Evolutionary conservation across 768 basidiomycete species (phyloP), one percentile per base, ranked within the genome.

Genomic region (Leucocoprinus birnbaumii): DNA sequence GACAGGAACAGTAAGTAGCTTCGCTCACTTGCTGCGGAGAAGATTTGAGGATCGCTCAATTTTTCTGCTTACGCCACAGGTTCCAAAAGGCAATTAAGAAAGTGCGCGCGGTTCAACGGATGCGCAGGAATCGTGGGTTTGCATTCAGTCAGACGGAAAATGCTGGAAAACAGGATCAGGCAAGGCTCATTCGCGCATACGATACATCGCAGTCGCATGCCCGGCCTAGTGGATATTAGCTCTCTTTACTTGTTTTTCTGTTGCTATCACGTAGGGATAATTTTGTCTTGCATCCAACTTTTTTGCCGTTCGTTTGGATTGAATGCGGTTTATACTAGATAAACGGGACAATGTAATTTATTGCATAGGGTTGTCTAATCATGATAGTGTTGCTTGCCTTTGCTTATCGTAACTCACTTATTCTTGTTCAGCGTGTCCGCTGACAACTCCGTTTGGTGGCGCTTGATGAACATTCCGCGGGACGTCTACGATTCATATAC

Each of bases 51-150:
- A 46, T 24, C 21, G 9, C 18, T 48, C 38, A 3, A 42, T 10
- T 50, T 34, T 18, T 47, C n/a, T 46, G 62, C 27, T 48, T 54
- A 54, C 47, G 49, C 62, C 56, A 24, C 55, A 95, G 92, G 70
- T 97, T 97, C 74, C 94, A 98, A 71, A 97, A 98, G 68, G 97
- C 97, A 14, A 99, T 99, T 80, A 98, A 98, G 72, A 99, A 99
- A 69, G 97, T 99, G 11, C 85, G 97, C n/a, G 97, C 97, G 0
- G 91, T 94, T 2, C 97, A 99, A 67, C 85, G 97, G 31, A 93
- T 98, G 90, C 87, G 97, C 13, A 81, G 92, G 54, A 97, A 93
- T 59, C 86, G 97, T 46, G 97, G 97, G 2, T 99, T 98, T 67
- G 97, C 97, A 3, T 99, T 99, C 77, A 94, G 90, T 68, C 95